phyloP scores from a whole-genome alignment of 331 rosid species.

The Acacia pycnantha region DNA sequence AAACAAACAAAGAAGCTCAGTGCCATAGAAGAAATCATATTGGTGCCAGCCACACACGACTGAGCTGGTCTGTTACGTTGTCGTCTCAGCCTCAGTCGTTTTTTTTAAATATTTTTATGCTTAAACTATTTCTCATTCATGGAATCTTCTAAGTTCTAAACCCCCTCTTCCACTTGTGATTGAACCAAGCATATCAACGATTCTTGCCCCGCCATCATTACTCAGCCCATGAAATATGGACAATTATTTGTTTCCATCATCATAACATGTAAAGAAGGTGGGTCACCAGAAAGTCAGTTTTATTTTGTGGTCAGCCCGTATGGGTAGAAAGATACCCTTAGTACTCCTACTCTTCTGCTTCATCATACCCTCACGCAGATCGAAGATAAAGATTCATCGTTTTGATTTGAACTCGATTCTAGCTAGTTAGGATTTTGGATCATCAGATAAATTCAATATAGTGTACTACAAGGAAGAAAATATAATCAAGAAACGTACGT shows the following conservation, averaged over 20 bases:
- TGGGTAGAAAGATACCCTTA: constrained; percentile 40
- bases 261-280: constrained; percentile 47
- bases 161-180: constrained; percentile 36
- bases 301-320: constrained; percentile 28
- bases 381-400: constrained; percentile 9
- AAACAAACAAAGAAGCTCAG: constrained; percentile 48
- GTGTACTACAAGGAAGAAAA: background rate
- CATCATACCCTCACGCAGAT: constrained; percentile 21
- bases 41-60: constrained; percentile 65
- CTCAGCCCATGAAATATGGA: constrained; percentile 29
- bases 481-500: background rate
- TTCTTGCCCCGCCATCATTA: constrained; percentile 55
- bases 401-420: background rate
- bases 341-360: constrained; percentile 36
- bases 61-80: constrained; percentile 58
- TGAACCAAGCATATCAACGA: constrained; percentile 31
- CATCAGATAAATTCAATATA: background rate
- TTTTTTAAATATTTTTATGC: constrained; percentile 52
- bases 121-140: constrained; percentile 52
- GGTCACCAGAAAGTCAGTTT: constrained; percentile 36
- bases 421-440: background rate
- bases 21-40: constrained; percentile 31
- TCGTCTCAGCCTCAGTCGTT: constrained; percentile 37
- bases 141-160: constrained; percentile 73
- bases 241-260: constrained; percentile 24